Percentiles rank a stretch among this genome's conserved stretches.
Conservation (phyloP, 2,329 filamentous ascomycete species). For the Diaporthe sp. region DNA sequence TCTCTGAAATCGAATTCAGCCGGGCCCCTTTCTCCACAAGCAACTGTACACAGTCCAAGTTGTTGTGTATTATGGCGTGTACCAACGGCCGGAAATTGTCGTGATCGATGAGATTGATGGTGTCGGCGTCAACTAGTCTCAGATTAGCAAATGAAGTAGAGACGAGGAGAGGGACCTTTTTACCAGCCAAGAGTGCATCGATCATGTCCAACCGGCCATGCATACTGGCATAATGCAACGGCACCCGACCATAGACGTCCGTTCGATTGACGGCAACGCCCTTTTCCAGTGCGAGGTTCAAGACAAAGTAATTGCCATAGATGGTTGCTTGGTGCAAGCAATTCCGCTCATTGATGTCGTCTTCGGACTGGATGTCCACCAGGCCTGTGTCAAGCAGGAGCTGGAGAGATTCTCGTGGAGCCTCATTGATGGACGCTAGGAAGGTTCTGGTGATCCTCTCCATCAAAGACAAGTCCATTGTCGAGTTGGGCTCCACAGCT, state of each 20-base stretch:
- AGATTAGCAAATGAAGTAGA: slow-evolving; percentile 35
- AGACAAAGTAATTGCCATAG: slow-evolving; percentile 84
- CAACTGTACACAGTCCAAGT: slow-evolving; percentile 82
- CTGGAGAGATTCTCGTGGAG: slow-evolving; percentile 80
- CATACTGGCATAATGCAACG: slow-evolving; percentile 96
- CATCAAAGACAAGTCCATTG: slow-evolving; percentile 67
- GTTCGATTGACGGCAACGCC: slow-evolving; percentile 83
- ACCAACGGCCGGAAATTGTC: slow-evolving; percentile 98
- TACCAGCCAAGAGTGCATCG: slow-evolving; percentile 76
- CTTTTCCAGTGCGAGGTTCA: slow-evolving; percentile 80
- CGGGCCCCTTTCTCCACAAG: slow-evolving; percentile 84
- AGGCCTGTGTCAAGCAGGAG: slow-evolving; percentile 83
- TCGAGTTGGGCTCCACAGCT: slow-evolving; percentile 48
- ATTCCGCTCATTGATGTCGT: slow-evolving; percentile 98
- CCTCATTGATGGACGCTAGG: slow-evolving; percentile 88
- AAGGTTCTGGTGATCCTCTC: slow-evolving; percentile 92
- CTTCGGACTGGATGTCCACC: slow-evolving; percentile 92
- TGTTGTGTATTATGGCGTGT: slow-evolving; percentile 91
- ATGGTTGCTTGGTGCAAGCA: slow-evolving; percentile 97
- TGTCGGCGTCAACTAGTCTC: slow-evolving; percentile 66
- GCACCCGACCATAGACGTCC: slow-evolving; percentile 94
- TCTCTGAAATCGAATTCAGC: slow-evolving; percentile 86
- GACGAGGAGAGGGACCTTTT: slow-evolving; percentile 37
- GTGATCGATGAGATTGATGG: slow-evolving; percentile 90
- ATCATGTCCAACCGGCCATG: slow-evolving; percentile 91